Percentiles rank a stretch among this genome's conserved stretches.
Conservation (phyloP, 2,329 filamentous ascomycete genomes). For the Alternaria longipes region DNA sequence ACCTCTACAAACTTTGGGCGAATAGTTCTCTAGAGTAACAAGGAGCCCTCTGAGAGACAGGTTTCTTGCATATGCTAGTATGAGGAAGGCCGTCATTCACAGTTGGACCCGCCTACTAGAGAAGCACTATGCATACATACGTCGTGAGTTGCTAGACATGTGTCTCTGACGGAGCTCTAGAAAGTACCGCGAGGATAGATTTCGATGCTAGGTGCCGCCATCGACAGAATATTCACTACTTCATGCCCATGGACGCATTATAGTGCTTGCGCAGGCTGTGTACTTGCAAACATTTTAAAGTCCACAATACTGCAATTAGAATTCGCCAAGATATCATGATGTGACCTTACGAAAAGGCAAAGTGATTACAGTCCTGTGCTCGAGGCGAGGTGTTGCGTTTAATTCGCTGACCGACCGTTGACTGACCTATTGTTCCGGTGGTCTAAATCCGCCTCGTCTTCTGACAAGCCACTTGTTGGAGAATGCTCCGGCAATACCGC, state of each 20-base stretch:
- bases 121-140: background rate
- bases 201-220: background rate
- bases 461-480: constrained; percentile 7
- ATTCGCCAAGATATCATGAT: background rate
- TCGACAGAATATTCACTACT: background rate
- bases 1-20: background rate
- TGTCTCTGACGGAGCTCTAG: background rate
- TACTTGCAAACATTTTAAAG: no score
- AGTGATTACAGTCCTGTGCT: background rate
- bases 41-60: background rate
- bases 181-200: background rate
- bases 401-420: background rate
- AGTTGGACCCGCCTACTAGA: background rate
- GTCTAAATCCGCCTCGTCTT: constrained; percentile 6
- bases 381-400: background rate
- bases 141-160: background rate
- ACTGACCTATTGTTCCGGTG: background rate
- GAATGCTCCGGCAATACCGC: constrained; percentile 14
- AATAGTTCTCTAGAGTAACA: background rate
- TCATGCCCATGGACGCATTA: background rate
- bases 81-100: background rate
- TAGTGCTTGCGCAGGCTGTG: background rate
- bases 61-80: background rate
- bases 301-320: background rate
- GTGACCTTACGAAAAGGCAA: background rate